Conservation (phyloP, 805 yeast genomes). For the Ascoidea rubescens region DNA sequence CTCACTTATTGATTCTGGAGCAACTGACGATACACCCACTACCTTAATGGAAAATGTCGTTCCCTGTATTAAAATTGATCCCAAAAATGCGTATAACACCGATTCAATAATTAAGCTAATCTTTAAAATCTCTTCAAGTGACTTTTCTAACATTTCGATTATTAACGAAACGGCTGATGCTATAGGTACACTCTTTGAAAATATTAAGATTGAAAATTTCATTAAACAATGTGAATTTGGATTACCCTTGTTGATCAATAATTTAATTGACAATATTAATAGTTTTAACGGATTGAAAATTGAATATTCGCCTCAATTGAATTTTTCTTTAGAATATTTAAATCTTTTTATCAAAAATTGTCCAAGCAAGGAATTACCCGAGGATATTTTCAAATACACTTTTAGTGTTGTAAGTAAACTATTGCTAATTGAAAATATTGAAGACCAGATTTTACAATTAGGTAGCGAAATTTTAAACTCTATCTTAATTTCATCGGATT, state of each 20-base stretch:
- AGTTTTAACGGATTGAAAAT: constrained; percentile 12
- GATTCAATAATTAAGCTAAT: constrained; percentile 36
- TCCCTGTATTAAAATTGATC: constrained; percentile 36
- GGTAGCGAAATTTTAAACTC: constrained; percentile 64
- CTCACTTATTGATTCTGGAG: constrained; percentile 32
- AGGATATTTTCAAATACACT: constrained; percentile 12
- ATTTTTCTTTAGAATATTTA: constrained; percentile 41
- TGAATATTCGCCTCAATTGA: constrained; percentile 48
- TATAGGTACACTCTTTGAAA: constrained; percentile 41
- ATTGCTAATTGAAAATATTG: constrained; percentile 30
- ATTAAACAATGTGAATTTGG: constrained; percentile 32
- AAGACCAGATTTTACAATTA: constrained; percentile 64
- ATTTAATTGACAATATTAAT: constrained; percentile 20
- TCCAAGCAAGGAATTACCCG: constrained; percentile 21
- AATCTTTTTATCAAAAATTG: constrained; percentile 33
- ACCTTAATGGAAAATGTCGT: constrained; percentile 59
- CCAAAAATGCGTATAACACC: constrained; percentile 16
- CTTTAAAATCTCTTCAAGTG: constrained; percentile 52
- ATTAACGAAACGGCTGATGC: constrained; percentile 57
- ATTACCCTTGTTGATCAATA: constrained; percentile 34
- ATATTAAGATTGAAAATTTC: constrained; percentile 31
- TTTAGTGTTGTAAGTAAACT: constrained; percentile 15
- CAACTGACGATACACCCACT: constrained; percentile 73
- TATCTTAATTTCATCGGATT: constrained; percentile 29
- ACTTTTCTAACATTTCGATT: constrained; percentile 62